These are phyloP conservation scores for Cyclotella kingstonii DNA, from an alignment of 108 stramenopile genomes.

Conservation along the genomic window DNA sequence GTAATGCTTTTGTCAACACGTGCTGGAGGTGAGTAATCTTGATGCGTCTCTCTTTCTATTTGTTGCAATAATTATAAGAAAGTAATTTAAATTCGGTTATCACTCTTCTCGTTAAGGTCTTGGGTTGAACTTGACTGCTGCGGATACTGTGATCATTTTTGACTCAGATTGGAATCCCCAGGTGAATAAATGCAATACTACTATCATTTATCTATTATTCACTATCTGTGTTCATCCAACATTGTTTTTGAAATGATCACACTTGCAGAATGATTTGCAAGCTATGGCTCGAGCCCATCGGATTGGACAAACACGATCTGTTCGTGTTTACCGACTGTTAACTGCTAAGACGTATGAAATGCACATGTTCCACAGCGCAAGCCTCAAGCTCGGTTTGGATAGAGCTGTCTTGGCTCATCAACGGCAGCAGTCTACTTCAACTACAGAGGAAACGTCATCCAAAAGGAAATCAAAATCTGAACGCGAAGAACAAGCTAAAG, in stretches of 20 bases:
- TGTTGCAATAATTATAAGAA: no score
- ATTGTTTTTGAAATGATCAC: neutral
- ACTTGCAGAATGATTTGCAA: slow-evolving; percentile 79
- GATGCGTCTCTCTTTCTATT: no score
- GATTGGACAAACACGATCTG: slow-evolving; percentile 89
- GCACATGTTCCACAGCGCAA: slow-evolving; percentile 97
- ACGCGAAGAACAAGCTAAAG: slow-evolving; percentile 73
- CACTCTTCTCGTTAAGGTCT: slow-evolving; percentile 30
- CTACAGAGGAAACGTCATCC: slow-evolving; percentile 46
- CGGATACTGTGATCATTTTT: slow-evolving; percentile 96
- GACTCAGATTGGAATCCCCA: slow-evolving; percentile 77
- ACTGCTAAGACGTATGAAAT: slow-evolving; percentile 96
- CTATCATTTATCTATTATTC: neutral
- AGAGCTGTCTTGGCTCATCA: slow-evolving; percentile 92
- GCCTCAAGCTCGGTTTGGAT: slow-evolving; percentile 95
- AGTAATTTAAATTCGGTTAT: no score
- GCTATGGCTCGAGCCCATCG: slow-evolving; percentile 97
- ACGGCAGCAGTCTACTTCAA: no score
- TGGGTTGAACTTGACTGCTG: slow-evolving; percentile 89
- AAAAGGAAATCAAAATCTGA: slow-evolving; percentile 62
- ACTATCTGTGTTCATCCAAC: neutral
- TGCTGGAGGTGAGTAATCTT: slow-evolving; percentile 76
- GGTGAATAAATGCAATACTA: neutral
- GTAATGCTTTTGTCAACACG: slow-evolving; percentile 95
- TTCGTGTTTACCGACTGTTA: slow-evolving; percentile 83